Conservation (phyloP, 345 rosid species). For the Fremontodendron californicum region DNA sequence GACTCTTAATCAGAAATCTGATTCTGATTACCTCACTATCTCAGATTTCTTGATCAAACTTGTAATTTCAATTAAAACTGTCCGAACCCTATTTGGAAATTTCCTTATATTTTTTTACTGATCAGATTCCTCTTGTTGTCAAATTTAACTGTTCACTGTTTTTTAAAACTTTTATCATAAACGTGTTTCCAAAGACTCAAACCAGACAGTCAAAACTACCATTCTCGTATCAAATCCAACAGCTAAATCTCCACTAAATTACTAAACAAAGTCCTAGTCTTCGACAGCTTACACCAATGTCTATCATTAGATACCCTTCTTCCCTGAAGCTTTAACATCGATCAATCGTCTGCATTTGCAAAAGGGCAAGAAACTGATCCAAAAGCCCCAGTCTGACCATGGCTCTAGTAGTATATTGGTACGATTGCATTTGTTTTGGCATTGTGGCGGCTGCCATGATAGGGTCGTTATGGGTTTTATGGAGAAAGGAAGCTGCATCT, state of each 20-base stretch:
- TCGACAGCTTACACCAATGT: not conserved
- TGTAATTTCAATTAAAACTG: not conserved
- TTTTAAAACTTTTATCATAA: not conserved
- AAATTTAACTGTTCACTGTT: not conserved
- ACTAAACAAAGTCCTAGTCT: not conserved
- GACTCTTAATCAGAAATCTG: no score
- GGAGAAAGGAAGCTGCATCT: constrained; percentile 42
- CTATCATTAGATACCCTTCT: not conserved
- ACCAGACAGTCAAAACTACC: constrained; percentile 46
- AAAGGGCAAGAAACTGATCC: not conserved
- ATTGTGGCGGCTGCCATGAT: constrained; percentile 51
- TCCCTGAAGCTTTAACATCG: not conserved
- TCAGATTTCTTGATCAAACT: not conserved
- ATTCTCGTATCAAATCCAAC: constrained; percentile 12
- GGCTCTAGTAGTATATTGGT: constrained; percentile 65
- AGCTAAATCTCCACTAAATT: not conserved
- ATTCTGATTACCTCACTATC: not conserved
- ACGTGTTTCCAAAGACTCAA: not conserved
- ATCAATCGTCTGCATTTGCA: not conserved
- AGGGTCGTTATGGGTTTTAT: constrained; percentile 55
- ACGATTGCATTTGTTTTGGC: constrained; percentile 72
- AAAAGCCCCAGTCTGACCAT: constrained; percentile 18
- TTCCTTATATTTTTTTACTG: not conserved
- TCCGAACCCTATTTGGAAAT: not conserved
- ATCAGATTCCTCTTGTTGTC: not conserved